A percentile compares a stretch with the other conserved stretches of the same genome.
Evolutionary conservation across 108 stramenopile species (phyloP).

Genomic region (Aurantiochytrium sp.): DNA sequence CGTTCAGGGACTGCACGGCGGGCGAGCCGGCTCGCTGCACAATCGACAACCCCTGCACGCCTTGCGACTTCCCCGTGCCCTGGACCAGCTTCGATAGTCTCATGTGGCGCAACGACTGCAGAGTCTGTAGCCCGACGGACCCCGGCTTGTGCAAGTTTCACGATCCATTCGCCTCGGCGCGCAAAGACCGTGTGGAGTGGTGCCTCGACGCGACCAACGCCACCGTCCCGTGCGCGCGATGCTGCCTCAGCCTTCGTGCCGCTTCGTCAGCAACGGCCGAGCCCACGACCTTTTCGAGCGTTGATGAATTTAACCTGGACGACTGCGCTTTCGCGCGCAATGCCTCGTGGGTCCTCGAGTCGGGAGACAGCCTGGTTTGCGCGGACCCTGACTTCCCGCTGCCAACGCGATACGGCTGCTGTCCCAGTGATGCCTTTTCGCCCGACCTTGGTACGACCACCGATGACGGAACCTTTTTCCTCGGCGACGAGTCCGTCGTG

Average conservation of each 20-base stretch:
- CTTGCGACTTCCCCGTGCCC: background rate
- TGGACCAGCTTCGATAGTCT: background rate
- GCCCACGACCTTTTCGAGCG: background rate
- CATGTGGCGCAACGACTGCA: constrained; percentile 2
- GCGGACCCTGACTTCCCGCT: background rate
- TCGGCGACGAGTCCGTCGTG: background rate
- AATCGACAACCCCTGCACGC: background rate
- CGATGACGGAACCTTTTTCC: background rate
- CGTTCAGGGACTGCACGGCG: background rate
- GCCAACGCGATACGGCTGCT: constrained; percentile 9
- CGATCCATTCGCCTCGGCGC: background rate
- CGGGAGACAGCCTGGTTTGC: background rate
- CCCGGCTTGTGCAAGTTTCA: background rate
- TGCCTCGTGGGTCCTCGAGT: background rate
- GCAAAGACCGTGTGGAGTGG: background rate
- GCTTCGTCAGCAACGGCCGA: background rate
- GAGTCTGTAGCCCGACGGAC: background rate
- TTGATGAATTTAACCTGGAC: background rate
- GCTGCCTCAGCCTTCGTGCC: background rate
- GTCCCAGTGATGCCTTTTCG: background rate
- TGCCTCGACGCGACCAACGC: background rate
- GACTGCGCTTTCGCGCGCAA: background rate
- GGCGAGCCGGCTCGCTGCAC: background rate
- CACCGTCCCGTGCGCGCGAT: background rate
- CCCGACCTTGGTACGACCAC: background rate